Percentiles rank a stretch among this genome's conserved stretches.
These are phyloP conservation scores for Plasmodium gallinaceum DNA, from an alignment of 169 alveolate species.

Conservation along the genomic window DNA sequence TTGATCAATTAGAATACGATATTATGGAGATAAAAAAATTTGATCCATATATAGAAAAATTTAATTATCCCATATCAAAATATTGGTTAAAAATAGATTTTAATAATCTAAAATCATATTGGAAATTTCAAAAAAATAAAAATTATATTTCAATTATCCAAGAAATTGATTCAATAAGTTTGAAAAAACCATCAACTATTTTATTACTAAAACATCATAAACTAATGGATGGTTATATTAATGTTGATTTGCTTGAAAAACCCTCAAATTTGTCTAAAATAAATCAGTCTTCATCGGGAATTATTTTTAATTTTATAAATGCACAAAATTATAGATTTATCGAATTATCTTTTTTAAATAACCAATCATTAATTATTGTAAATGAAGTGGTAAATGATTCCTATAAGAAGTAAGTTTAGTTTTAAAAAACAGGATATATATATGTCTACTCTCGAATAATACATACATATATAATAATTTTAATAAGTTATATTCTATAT, in stretches of 20 bases:
- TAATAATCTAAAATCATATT: constrained; percentile 26
- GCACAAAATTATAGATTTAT: constrained; percentile 42
- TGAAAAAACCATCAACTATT: constrained; percentile 43
- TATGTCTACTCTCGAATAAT: background rate
- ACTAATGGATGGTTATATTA: constrained; percentile 46
- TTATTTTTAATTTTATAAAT: constrained; percentile 53
- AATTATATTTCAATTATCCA: constrained; percentile 40
- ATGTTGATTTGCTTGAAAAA: constrained; percentile 34
- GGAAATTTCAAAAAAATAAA: constrained; percentile 60
- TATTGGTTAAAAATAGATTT: constrained; percentile 73
- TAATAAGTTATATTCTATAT: background rate
- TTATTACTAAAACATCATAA: constrained; percentile 50
- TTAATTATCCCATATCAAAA: constrained; percentile 62
- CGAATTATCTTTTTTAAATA: constrained; percentile 29
- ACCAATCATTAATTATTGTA: constrained; percentile 21
- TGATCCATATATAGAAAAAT: constrained; percentile 72
- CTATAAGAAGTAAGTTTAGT: constrained; percentile 22
- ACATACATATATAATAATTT: background rate
- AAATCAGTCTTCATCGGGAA: constrained; percentile 56
- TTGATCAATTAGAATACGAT: constrained; percentile 58
- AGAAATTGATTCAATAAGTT: constrained; percentile 12
- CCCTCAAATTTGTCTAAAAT: constrained; percentile 11
- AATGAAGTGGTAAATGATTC: background rate
- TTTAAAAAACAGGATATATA: background rate
- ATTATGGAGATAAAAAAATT: constrained; percentile 62